Evolutionary conservation across 2,329 filamentous ascomycete species (phyloP), one percentile per base, ranked within the genome.

Genomic region (Trichoderma sp.): DNA sequence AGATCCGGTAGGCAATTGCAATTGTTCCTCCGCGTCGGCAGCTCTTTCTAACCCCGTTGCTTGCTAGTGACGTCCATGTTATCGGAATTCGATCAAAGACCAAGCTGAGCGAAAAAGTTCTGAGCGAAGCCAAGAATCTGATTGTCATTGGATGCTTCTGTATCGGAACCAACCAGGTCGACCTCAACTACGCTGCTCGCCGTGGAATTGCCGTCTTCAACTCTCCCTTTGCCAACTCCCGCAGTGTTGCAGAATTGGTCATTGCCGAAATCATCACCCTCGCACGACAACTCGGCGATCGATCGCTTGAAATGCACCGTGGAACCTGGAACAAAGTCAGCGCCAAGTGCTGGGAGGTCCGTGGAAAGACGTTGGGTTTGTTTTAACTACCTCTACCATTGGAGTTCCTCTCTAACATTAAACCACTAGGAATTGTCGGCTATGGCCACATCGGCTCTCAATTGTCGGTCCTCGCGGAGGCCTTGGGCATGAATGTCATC

Each of bases 251-350:
- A 68, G 96, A 99, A 84, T 86, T 98, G 68, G 94, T 98, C 75
- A 97, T 99, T 78, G 91, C 86, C 66, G 95, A 97, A 82, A 94
- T 99, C 77, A 97, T 99, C 76, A 85, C 87, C 49, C 89, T 99
- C 66, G 96, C 96, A 27, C 91, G 96, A 70, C 96, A 99, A 82
- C 86, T 99, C 40, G 91, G 93, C 72, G 96, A 99, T 81, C 92
- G 96, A 74, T 97, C 93, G 72, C 93, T 88, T 76, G 96, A 99
- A 83, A 89, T 99, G 87, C 96, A 99, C 85, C 88, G 88, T 69
- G 96, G 96, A 69, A 93, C 89, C 55, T 99, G 96, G 96, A 98
- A 98, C 82, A 99, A 99, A 84, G 94, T 98, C 77, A 97, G 94
- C 84, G 87, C 88, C 76, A 94, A 92, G 78, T 99, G 96, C 87